Evolutionary conservation across 371 early-diverging fungal genomes (phyloP).

Genomic region (Mucor lusitanicus): DNA sequence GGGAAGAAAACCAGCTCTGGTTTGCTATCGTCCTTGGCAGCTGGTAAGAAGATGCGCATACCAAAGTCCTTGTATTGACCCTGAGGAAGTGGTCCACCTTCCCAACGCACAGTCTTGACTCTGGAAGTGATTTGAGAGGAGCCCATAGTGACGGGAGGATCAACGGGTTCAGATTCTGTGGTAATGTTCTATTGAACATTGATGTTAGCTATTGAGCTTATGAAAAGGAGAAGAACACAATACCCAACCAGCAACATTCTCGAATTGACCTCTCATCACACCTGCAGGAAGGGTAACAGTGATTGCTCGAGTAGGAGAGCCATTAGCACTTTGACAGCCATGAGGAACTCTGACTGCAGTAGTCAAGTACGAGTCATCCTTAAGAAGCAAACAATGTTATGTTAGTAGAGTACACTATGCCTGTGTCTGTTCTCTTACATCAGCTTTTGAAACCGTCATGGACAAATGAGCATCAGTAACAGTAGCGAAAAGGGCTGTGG

Average conservation of each 20-base stretch:
- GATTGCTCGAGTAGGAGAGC: constrained; percentile 1
- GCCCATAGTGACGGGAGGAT: background rate
- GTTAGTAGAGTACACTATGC: background rate
- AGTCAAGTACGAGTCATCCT: background rate
- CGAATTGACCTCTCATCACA: background rate
- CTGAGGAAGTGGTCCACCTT: constrained; percentile 1
- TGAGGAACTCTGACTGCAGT: background rate
- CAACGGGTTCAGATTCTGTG: background rate
- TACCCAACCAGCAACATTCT: background rate
- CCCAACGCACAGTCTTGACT: background rate
- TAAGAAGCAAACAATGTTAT: background rate
- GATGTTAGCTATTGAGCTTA: background rate
- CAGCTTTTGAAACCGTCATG: constrained; percentile 1
- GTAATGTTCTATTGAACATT: background rate
- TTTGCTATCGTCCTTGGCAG: background rate
- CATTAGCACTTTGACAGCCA: background rate
- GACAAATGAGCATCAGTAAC: background rate
- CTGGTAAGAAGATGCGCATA: background rate
- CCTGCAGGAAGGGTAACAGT: background rate
- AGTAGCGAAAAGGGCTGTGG: background rate
- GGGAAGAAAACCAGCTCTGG: background rate
- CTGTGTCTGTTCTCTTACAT: background rate
- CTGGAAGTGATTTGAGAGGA: background rate
- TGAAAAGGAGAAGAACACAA: background rate
- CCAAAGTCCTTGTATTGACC: background rate